Conservation (phyloP, 2,329 filamentous ascomycete species). For the Colletotrichum salicis region DNA sequence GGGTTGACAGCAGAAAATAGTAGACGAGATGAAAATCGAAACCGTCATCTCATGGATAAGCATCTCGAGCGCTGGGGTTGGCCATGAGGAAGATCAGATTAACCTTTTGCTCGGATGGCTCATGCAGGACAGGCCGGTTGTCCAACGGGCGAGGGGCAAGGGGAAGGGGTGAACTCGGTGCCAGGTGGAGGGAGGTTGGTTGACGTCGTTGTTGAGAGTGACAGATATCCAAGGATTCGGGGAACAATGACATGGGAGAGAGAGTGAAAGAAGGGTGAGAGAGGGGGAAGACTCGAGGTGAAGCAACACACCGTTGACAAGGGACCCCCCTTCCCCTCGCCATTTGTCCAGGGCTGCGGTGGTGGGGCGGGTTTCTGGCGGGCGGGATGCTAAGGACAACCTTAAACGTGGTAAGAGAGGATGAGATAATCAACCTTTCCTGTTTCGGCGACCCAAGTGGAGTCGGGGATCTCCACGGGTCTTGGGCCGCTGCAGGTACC, state of each 20-base stretch:
- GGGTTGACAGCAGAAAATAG: background rate
- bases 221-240: background rate
- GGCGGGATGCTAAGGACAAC: conserved; percentile 29
- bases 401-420: conserved; percentile 28
- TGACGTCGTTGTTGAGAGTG: background rate
- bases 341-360: conserved; percentile 6
- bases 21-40: conserved; percentile 18
- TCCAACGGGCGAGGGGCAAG: background rate
- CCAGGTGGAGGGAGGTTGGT: background rate
- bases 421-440: conserved; percentile 5
- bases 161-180: too few relatives aligned
- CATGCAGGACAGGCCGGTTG: background rate
- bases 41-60: conserved; percentile 28
- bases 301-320: conserved; percentile 16
- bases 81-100: conserved; percentile 31
- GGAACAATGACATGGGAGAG: background rate
- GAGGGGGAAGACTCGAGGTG: background rate
- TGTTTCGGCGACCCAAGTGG: conserved; percentile 5
- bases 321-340: conserved; percentile 5
- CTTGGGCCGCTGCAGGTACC: conserved; percentile 29
- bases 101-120: conserved; percentile 26
- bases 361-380: conserved; percentile 26
- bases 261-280: background rate
- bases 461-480: conserved; percentile 8
- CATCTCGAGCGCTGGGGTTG: background rate